Percentiles rank a stretch among this genome's conserved stretches.
phyloP scores from a whole-genome alignment of 139 green algal genomes.

The Chloropicon primus region DNA sequence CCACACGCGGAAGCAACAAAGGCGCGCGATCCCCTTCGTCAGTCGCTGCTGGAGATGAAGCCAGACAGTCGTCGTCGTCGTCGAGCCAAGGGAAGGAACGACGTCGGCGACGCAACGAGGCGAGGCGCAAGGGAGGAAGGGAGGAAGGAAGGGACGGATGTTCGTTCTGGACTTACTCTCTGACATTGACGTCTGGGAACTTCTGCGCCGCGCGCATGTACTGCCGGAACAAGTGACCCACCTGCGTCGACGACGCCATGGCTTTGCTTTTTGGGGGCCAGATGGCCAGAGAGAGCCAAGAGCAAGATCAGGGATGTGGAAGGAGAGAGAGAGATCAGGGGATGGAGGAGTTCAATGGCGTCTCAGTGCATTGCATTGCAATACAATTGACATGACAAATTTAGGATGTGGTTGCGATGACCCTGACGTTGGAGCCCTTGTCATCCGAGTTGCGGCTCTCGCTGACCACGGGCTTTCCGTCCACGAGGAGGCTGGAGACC shows the following conservation, averaged over 20 bases:
- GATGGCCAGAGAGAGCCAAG: no score
- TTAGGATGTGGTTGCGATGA: neutral
- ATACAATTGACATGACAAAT: no score
- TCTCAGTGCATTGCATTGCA: no score
- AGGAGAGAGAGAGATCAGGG: no score
- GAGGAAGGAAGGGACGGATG: neutral
- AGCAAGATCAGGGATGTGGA: no score
- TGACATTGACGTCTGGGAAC: neutral
- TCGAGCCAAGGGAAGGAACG: no score
- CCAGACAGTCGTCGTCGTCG: no score
- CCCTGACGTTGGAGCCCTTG: neutral
- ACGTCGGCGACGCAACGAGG: no score
- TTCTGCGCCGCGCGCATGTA: neutral
- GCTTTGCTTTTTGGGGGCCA: no score
- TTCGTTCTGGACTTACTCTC: neutral
- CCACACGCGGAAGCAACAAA: neutral
- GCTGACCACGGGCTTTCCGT: neutral
- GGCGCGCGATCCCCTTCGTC: no score
- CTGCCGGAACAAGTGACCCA: neutral
- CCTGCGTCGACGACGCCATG: neutral
- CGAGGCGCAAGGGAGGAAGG: neutral
- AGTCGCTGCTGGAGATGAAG: no score
- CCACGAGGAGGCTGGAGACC: neutral
- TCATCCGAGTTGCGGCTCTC: neutral
- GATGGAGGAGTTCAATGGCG: no score